A percentile compares a stretch with the other conserved stretches of the same genome.
Evolutionary conservation across 2,329 filamentous ascomycete species (phyloP).

Genomic region (Aspergillus pseudoglaucus): DNA sequence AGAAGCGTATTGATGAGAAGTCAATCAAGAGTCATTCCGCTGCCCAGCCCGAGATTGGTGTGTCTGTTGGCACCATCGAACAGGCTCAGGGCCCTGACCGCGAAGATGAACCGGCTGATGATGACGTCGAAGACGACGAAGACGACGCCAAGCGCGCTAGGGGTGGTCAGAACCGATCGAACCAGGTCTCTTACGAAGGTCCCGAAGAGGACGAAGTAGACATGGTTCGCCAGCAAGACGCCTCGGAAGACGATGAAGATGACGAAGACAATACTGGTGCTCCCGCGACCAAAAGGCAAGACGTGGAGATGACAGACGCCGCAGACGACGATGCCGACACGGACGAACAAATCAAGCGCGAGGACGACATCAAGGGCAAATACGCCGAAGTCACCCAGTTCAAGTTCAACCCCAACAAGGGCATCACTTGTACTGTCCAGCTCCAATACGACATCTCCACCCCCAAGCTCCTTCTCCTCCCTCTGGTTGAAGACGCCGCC

Average conservation of each 20-base stretch:
- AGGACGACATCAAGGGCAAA: conserved; percentile 58
- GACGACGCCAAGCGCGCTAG: conserved; percentile 62
- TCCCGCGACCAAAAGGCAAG: conserved; percentile 24
- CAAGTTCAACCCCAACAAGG: conserved; percentile 67
- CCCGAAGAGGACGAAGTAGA: conserved; percentile 91
- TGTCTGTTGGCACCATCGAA: conserved; percentile 52
- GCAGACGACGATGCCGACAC: conserved; percentile 38
- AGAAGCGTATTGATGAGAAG: conserved; percentile 64
- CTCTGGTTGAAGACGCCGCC: conserved; percentile 75
- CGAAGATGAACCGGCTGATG: conserved; percentile 57
- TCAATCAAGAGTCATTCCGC: conserved; percentile 52
- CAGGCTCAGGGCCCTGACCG: conserved; percentile 44
- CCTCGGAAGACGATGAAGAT: conserved; percentile 47
- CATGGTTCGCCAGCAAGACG: conserved; percentile 59
- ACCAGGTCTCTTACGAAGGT: conserved; percentile 81
- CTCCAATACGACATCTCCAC: conserved; percentile 73
- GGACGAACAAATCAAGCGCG: conserved; percentile 46
- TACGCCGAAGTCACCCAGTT: conserved; percentile 67
- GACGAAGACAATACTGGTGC: conserved; percentile 42
- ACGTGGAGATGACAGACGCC: conserved; percentile 29
- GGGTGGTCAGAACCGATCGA: conserved; percentile 61
- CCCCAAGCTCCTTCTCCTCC: conserved; percentile 89
- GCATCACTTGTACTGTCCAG: conserved; percentile 71
- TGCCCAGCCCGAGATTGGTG: conserved; percentile 70
- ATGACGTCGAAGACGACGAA: conserved; percentile 69